Conservation (phyloP, 495 filamentous ascomycete species). For the Lentithecium fluviatile region DNA sequence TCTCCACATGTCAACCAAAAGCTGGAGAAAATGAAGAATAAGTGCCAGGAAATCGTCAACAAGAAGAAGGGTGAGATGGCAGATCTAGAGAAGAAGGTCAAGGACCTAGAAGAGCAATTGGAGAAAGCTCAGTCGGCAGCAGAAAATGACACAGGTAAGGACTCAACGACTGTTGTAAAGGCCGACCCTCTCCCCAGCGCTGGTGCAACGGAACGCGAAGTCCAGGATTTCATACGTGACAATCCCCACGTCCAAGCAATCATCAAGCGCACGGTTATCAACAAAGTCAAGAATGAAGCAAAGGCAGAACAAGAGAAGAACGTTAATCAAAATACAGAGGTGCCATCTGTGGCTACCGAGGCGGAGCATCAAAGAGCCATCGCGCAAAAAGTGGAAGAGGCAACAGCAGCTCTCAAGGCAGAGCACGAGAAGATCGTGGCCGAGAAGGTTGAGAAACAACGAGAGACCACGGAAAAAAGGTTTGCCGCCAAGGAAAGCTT, state of each 20-base stretch:
- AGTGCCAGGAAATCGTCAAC: too few relatives aligned
- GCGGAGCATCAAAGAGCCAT: conserved; percentile 9
- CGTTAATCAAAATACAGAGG: background rate
- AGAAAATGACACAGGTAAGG: background rate
- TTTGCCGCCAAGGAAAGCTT: conserved; percentile 72
- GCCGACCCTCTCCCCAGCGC: conserved; percentile 29
- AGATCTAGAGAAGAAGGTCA: background rate
- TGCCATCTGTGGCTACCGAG: background rate
- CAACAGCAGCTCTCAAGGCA: conserved; percentile 32
- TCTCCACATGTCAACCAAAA: conserved; percentile 53
- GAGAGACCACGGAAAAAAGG: conserved; percentile 56
- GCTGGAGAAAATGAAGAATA: too few relatives aligned
- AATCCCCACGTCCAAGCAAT: conserved; percentile 67
- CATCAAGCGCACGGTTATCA: conserved; percentile 61
- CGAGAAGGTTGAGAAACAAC: conserved; percentile 39
- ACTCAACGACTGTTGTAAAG: conserved; percentile 4
- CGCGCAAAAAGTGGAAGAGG: conserved; percentile 50
- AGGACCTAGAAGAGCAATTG: background rate
- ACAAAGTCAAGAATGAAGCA: conserved; percentile 46
- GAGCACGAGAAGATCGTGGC: conserved; percentile 49
- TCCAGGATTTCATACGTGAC: conserved; percentile 51
- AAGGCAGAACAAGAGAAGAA: conserved; percentile 40
- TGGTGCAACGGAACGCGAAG: conserved; percentile 50
- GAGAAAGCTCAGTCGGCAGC: background rate
- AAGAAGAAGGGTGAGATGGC: too few relatives aligned